Base-by-base conservation (phyloP, 148 eudicot species). In the Talinum fruticosum region DNA sequence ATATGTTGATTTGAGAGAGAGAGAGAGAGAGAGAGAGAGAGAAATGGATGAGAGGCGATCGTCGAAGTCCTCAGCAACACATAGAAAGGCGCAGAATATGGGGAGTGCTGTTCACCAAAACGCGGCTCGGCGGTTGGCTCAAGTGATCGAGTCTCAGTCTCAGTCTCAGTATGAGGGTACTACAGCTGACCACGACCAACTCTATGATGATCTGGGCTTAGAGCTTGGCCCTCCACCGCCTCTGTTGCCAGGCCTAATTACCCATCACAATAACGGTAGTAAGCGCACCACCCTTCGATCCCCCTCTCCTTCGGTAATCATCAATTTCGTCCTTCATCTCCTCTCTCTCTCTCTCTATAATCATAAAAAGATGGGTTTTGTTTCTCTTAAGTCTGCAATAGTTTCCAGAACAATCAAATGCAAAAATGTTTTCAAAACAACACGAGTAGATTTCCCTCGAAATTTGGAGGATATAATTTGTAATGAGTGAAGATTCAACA, bases 41-140 rank as follows among this genome's bases (percentile, higher is more conserved):
- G 18, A 62, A 4, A 62, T 62, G 66, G 66, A 62, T 26, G 66
- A 62, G 14, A 28, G 6, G 4, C 66, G 66, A 8, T 18, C 66
- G 8, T 26, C 28, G 66, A 62, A 62, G 16, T 10, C 66, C 30
- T 62, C 66, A 26, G 35, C 30, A 6, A 32, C 16, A 14, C 32
- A 33, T 26, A 73, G 29, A 33, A 36, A 61, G 61, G 32, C 74
- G 29, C 59, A 33, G 12, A 44, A 71, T 10, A 59, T 15, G 4
- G 75, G n/a, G n/a, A n/a, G 24, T 4, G 76, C 32, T 13, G 30
- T 62, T 10, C 66, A 53, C 2, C 33, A 33, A 33, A 35, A 59
- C 15, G 66, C 41, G 1, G 76, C 76, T 53, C 76, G 66, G 65
- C 65, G 76, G 32, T 32, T 73, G 44, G 76, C 76, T 21, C 65